A percentile compares a stretch with the other conserved stretches of the same genome.
Evolutionary conservation across 164 flowering plant species (phyloP).

Genomic region (Saururus chinensis): DNA sequence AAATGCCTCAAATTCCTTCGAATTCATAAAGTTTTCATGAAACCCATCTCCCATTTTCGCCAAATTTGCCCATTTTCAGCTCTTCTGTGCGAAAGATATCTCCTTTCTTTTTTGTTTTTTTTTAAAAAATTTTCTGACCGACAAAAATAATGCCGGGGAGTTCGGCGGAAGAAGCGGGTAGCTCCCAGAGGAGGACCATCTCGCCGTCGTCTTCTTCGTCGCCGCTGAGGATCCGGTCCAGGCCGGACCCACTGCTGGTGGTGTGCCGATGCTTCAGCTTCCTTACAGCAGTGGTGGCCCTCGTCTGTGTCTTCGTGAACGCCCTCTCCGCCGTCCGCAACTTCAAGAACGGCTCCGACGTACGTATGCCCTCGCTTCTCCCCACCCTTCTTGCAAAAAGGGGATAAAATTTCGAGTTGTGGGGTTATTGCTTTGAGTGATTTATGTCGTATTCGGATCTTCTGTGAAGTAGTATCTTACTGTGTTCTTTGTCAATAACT

Average conservation of each 20-base stretch:
- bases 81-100: too few relatives aligned
- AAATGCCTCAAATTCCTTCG: too few relatives aligned
- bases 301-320: slow-evolving; percentile 72
- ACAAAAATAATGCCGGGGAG: slow-evolving; percentile 14
- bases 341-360: slow-evolving; percentile 62
- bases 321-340: slow-evolving; percentile 63
- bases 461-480: too few relatives aligned
- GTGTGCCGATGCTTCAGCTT: slow-evolving; percentile 71
- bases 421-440: background rate
- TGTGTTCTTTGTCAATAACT: background rate
- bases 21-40: too few relatives aligned
- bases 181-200: too few relatives aligned
- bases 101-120: too few relatives aligned
- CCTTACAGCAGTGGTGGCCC: slow-evolving; percentile 42
- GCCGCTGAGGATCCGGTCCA: slow-evolving; percentile 15
- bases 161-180: slow-evolving; percentile 5
- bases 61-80: too few relatives aligned
- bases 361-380: too few relatives aligned
- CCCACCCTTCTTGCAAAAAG: slow-evolving; percentile 38
- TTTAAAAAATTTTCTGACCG: too few relatives aligned
- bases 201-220: background rate
- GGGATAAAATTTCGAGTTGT: slow-evolving; percentile 84
- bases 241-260: slow-evolving; percentile 51
- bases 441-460: too few relatives aligned
- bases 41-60: too few relatives aligned